Percentiles rank a stretch among this genome's conserved stretches.
phyloP scores from a whole-genome alignment of 768 basidiomycete genomes.

The Crucibulum laeve region DNA sequence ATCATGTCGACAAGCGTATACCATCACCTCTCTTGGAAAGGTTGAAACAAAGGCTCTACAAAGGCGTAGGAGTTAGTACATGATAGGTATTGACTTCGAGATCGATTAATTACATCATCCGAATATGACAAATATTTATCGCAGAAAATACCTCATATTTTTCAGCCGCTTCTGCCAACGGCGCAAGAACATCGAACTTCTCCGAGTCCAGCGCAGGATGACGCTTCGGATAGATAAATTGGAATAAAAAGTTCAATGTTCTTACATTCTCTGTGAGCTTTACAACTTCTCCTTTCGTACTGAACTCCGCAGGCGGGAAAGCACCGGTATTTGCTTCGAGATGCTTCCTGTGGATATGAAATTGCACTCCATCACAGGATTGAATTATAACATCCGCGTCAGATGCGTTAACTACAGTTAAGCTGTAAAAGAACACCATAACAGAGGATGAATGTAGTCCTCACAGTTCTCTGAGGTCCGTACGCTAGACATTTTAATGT shows the following conservation, averaged over 20 bases:
- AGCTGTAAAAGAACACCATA: too few relatives aligned
- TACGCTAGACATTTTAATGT: too few relatives aligned
- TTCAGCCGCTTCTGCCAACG: conserved; percentile 20
- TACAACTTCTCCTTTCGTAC: conserved; percentile 16
- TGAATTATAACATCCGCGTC: conserved; percentile 22
- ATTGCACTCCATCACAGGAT: conserved; percentile 19
- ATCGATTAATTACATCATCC: too few relatives aligned
- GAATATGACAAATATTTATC: conserved; percentile 19
- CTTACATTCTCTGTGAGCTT: conserved; percentile 16
- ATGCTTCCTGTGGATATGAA: conserved; percentile 20
- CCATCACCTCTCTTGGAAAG: too few relatives aligned
- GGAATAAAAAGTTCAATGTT: conserved; percentile 20
- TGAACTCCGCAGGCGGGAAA: conserved; percentile 20
- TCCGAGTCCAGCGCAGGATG: conserved; percentile 16
- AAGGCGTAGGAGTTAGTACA: too few relatives aligned
- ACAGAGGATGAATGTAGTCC: too few relatives aligned
- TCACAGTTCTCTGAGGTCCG: too few relatives aligned
- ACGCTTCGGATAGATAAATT: conserved; percentile 19
- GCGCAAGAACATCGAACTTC: conserved; percentile 10
- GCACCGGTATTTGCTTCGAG: conserved; percentile 19
- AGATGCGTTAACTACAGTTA: too few relatives aligned
- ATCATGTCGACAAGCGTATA: too few relatives aligned
- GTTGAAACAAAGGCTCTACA: too few relatives aligned
- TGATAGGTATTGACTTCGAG: too few relatives aligned
- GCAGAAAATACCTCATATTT: conserved; percentile 22